Percentiles rank a stretch among this genome's conserved stretches.
These are phyloP conservation scores for Cryphonectria radicalis DNA, from an alignment of 2,329 filamentous ascomycete species.

Conservation along the genomic window DNA sequence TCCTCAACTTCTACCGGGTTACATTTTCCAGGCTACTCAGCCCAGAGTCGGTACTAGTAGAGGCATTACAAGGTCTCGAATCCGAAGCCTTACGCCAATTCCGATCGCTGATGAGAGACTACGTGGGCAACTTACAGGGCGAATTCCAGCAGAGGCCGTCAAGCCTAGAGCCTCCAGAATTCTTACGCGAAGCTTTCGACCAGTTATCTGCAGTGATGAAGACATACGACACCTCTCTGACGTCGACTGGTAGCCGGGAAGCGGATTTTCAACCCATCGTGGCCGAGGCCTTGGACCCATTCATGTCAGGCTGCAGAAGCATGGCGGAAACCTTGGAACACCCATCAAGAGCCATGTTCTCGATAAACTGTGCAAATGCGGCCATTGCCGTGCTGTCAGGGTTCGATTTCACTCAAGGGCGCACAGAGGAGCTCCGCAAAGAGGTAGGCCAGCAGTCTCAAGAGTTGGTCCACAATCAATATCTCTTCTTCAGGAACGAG, in stretches of 20 bases:
- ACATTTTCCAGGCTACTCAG: slow-evolving; percentile 85
- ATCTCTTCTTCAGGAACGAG: slow-evolving; percentile 71
- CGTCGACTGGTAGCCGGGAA: slow-evolving; percentile 60
- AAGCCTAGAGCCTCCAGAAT: slow-evolving; percentile 79
- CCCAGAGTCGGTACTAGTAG: slow-evolving; percentile 68
- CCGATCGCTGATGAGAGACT: slow-evolving; percentile 77
- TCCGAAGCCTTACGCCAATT: slow-evolving; percentile 82
- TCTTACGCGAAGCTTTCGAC: slow-evolving; percentile 79
- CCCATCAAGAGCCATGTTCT: slow-evolving; percentile 69
- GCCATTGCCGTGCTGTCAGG: slow-evolving; percentile 59
- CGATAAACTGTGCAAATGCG: slow-evolving; percentile 71
- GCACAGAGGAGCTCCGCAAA: slow-evolving; percentile 59
- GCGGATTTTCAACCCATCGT: slow-evolving; percentile 77
- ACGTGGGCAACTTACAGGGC: slow-evolving; percentile 73
- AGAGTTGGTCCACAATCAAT: slow-evolving; percentile 70
- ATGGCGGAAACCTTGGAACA: slow-evolving; percentile 64
- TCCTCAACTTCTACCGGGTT: slow-evolving; percentile 84
- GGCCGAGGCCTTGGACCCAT: slow-evolving; percentile 82
- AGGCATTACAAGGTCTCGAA: slow-evolving; percentile 70
- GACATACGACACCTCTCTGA: slow-evolving; percentile 82
- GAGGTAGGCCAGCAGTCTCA: slow-evolving; percentile 58
- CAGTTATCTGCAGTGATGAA: slow-evolving; percentile 79
- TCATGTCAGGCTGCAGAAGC: slow-evolving; percentile 74
- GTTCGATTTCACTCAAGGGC: slow-evolving; percentile 67
- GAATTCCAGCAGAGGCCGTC: slow-evolving; percentile 71